Evolutionary conservation across 192 early-diverging fungal genomes (phyloP).

Genomic region (Rhizoclosmatium globosum): DNA sequence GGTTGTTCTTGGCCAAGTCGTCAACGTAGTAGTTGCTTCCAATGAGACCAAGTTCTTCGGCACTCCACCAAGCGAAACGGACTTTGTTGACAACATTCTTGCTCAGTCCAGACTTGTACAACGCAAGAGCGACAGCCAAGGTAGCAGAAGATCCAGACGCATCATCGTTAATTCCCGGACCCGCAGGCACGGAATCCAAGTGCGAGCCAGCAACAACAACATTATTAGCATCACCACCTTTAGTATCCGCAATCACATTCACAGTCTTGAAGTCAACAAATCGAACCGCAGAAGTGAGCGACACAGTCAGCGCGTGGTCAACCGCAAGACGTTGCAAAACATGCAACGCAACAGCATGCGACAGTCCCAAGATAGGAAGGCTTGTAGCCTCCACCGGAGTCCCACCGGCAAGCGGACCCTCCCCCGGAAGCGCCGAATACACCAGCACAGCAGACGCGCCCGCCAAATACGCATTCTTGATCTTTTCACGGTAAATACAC

Average conservation of each 20-base stretch:
- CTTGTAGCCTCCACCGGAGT: constrained; percentile 15
- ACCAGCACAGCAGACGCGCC: constrained; percentile 42
- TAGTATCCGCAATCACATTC: constrained; percentile 50
- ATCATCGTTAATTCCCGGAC: constrained; percentile 61
- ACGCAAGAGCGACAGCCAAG: constrained; percentile 45
- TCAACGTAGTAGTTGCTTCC: constrained; percentile 54
- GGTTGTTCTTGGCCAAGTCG: constrained; percentile 39
- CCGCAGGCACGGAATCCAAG: constrained; percentile 52
- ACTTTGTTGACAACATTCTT: constrained; percentile 45
- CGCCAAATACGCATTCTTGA: constrained; percentile 27
- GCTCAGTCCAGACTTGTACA: constrained; percentile 42
- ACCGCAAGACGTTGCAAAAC: constrained; percentile 34
- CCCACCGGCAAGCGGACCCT: constrained; percentile 15
- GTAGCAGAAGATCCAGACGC: constrained; percentile 54
- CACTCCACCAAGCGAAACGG: constrained; percentile 51
- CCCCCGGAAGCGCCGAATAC: constrained; percentile 29
- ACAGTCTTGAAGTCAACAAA: constrained; percentile 32
- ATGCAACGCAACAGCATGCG: constrained; percentile 29
- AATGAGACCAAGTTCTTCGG: constrained; percentile 50
- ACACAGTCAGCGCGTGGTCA: constrained; percentile 9
- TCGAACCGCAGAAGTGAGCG: constrained; percentile 9
- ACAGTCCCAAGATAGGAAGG: constrained; percentile 21
- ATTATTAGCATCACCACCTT: constrained; percentile 37
- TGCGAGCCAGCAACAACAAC: constrained; percentile 52
- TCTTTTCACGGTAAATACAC: constrained; percentile 35